A percentile compares a stretch with the other conserved stretches of the same genome.
These are phyloP conservation scores for Lithocarpus polystachyus DNA, from an alignment of 306 rosid species.

Conservation along the genomic window DNA sequence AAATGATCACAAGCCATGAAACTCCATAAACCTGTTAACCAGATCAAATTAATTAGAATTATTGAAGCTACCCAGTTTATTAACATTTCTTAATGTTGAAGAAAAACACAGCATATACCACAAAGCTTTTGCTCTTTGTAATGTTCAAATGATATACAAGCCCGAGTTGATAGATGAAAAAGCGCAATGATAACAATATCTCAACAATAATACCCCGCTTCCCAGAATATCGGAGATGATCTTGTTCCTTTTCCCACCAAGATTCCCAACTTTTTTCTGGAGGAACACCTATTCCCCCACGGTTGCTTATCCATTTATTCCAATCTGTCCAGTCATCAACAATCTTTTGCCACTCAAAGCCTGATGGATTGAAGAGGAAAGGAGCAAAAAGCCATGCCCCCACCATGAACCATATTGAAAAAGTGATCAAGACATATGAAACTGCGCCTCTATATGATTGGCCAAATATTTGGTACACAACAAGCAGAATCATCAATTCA, in stretches of 20 bases:
- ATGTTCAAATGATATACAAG: constrained; percentile 85
- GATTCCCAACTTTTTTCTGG: constrained; percentile 95
- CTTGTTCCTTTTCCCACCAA: constrained; percentile 94
- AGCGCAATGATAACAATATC: constrained; percentile 84
- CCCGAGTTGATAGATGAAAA: constrained; percentile 84
- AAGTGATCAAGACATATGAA: constrained; percentile 62
- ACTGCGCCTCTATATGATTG: constrained; percentile 56
- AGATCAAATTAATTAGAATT: constrained; percentile 18
- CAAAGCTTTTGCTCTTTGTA: constrained; percentile 52
- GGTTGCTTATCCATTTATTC: constrained; percentile 91
- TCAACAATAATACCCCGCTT: constrained; percentile 58
- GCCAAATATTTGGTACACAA: constrained; percentile 82
- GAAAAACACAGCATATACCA: constrained; percentile 41
- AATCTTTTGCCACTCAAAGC: constrained; percentile 99
- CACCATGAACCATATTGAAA: constrained; percentile 94
- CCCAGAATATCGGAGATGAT: constrained; percentile 75
- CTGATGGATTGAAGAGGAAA: constrained; percentile 94
- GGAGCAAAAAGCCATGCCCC: constrained; percentile 99
- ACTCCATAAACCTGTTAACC: constrained; percentile 72
- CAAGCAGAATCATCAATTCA: constrained; percentile 86
- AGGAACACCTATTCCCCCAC: constrained; percentile 87
- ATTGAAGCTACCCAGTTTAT: constrained; percentile 16
- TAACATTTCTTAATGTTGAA: not conserved
- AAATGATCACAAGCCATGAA: constrained; percentile 79
- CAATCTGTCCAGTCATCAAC: constrained; percentile 96